Evolutionary conservation across 2,329 filamentous ascomycete species (phyloP).

Genomic region (Gnomoniopsis sp.): DNA sequence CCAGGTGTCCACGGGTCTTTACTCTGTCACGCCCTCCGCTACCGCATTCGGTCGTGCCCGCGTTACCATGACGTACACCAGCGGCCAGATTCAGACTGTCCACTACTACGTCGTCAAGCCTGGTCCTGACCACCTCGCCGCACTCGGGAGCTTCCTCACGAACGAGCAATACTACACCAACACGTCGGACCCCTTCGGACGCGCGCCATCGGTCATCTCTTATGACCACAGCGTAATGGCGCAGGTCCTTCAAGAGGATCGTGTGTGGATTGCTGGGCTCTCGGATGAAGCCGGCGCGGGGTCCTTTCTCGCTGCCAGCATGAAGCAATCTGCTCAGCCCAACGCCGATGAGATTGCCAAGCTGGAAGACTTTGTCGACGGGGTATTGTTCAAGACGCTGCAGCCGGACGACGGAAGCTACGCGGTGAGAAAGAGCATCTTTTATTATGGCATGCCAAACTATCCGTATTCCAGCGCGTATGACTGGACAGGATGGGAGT

Average conservation of each 20-base stretch:
- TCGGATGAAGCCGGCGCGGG: constrained; percentile 59
- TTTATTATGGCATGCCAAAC: constrained; percentile 46
- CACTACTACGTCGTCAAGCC: constrained; percentile 55
- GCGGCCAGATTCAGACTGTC: constrained; percentile 47
- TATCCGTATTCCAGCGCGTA: constrained; percentile 42
- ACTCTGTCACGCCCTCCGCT: constrained; percentile 39
- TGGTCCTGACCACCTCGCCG: constrained; percentile 37
- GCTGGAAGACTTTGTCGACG: constrained; percentile 51
- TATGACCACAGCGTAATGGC: constrained; percentile 48
- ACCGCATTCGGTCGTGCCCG: constrained; percentile 47
- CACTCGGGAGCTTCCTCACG: constrained; percentile 51
- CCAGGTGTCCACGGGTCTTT: constrained; percentile 28
- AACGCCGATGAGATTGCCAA: constrained; percentile 44
- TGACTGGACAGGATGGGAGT: constrained; percentile 48
- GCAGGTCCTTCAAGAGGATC: constrained; percentile 42
- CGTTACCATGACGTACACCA: constrained; percentile 44
- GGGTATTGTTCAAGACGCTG: constrained; percentile 47
- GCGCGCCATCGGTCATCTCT: constrained; percentile 52
- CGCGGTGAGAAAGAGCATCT: constrained; percentile 51
- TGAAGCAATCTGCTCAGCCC: constrained; percentile 53
- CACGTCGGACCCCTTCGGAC: constrained; percentile 49
- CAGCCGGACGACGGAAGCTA: constrained; percentile 37
- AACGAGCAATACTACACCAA: constrained; percentile 50
- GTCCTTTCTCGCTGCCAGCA: constrained; percentile 50
- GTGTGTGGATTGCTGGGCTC: constrained; percentile 57